Evolutionary conservation across 2,329 filamentous ascomycete genomes (phyloP).

Genomic region (Trichoderma harzianum): DNA sequence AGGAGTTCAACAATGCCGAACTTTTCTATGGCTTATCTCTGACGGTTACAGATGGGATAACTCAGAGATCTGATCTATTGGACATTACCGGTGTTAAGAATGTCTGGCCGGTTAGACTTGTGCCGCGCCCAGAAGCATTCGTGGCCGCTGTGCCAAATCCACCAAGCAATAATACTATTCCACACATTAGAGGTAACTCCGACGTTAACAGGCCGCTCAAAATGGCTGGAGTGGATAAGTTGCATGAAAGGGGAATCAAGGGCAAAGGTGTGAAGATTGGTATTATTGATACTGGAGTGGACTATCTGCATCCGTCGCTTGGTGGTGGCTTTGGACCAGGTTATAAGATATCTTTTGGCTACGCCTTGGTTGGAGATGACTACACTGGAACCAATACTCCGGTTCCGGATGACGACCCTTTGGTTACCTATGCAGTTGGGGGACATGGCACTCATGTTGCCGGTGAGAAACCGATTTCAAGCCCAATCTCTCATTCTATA

Average conservation of each 20-base stretch:
- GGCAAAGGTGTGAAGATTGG: neutral
- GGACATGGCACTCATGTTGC: neutral
- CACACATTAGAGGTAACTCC: no score
- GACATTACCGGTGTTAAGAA: constrained; percentile 38
- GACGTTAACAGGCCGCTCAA: no score
- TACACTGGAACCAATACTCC: neutral
- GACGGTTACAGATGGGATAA: neutral
- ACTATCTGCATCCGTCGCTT: neutral
- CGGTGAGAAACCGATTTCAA: neutral
- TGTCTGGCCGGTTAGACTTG: constrained; percentile 47
- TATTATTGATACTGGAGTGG: neutral
- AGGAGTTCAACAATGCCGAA: neutral
- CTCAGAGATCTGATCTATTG: neutral
- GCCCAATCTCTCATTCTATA: neutral
- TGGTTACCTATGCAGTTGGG: neutral
- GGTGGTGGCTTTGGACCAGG: neutral
- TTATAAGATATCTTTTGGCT: neutral
- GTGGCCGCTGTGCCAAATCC: no score
- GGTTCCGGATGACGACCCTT: neutral
- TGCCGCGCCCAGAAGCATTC: constrained; percentile 28
- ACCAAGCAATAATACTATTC: no score
- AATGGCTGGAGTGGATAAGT: no score
- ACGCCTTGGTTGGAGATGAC: neutral
- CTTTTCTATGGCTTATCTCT: neutral
- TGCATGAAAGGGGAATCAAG: no score